Evolutionary conservation across 257 asterid species (phyloP), one percentile per base, ranked within the genome.

Genomic region (Solanum pinnatisectum): DNA sequence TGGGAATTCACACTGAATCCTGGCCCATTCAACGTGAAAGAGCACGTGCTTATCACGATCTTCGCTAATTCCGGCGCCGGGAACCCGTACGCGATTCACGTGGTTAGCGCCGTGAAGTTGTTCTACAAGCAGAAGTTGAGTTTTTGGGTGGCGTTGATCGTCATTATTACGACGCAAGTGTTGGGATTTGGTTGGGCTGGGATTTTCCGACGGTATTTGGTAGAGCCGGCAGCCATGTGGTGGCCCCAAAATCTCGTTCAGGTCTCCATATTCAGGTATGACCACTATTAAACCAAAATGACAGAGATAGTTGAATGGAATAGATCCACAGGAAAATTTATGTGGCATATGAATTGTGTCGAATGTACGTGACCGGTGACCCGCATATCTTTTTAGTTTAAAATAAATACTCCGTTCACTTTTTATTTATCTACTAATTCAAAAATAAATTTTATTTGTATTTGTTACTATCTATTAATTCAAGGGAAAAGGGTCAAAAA

Each of bases 201-300:
- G 30, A 92, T 96, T 9, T 94, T 94, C 88, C 94, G 99, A 76
- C 90, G 94, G 89, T 95, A 91, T 90, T 85, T 96, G 93, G 99
- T 96, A 40, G 98, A 96, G 91, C 99, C 98, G 37, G 98, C 97
- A 5, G 92, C 94, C n/a, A 95, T 96, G 99, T 96, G 99, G 99
- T 96, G 99, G 99, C 98, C 99, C 20, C 96, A 95, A 60, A 96
- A 96, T 88, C 98, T 96, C 7, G 98, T 96, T 65, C 99, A 96
- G 89, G 98, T 96, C 10, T 96, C 99, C 46, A 91, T 96, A 11
- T 96, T 96, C 93, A 95, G 99, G 99, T 95, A 85, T 36, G 37
- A 25, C 23, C 16, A 72, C 27, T 30, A 14, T 3, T 70, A 70
- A 32, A 70, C 11, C 39, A 15, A 14, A 70, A 30, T 27, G 36